Percentiles rank a stretch among this genome's conserved stretches.
These are phyloP conservation scores for Aschersonia sp. DNA, from an alignment of 2,329 filamentous ascomycete genomes.

Conservation along the genomic window DNA sequence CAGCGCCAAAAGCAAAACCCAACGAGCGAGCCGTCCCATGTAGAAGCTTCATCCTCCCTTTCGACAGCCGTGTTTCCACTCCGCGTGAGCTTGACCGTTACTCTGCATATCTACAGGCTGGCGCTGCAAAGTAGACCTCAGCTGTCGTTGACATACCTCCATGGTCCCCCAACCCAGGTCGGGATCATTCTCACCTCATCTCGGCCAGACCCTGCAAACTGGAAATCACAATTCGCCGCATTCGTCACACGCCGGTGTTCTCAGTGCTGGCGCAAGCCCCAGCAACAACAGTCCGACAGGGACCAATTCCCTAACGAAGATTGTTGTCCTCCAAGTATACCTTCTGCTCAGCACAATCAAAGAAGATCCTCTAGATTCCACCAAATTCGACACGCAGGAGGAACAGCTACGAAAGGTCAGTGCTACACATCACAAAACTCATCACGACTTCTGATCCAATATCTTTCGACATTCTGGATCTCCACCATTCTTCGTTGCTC, in stretches of 20 bases:
- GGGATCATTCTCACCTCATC: constrained; percentile 51
- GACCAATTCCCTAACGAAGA: constrained; percentile 65
- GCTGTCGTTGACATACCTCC: constrained; percentile 25
- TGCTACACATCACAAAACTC: neutral
- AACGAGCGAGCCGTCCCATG: constrained; percentile 4
- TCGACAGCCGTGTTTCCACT: constrained; percentile 11
- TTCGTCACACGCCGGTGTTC: constrained; percentile 39
- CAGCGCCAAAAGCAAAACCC: neutral
- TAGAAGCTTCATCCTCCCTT: constrained; percentile 5
- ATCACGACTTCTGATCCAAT: neutral
- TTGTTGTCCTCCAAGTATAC: constrained; percentile 90
- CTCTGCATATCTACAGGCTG: constrained; percentile 20
- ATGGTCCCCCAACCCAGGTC: constrained; percentile 47
- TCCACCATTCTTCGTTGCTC: constrained; percentile 1
- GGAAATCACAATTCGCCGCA: constrained; percentile 41
- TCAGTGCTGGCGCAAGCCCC: constrained; percentile 46
- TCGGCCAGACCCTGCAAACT: constrained; percentile 42
- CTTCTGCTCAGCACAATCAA: constrained; percentile 88
- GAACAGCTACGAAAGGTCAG: constrained; percentile 85
- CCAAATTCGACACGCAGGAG: constrained; percentile 84
- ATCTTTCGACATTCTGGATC: neutral
- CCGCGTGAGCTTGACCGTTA: constrained; percentile 17
- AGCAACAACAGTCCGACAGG: constrained; percentile 49
- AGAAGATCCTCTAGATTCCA: constrained; percentile 68
- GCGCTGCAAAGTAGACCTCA: constrained; percentile 17